Evolutionary conservation across 768 basidiomycete species (phyloP), one percentile per base, ranked within the genome.

Genomic region (Pulveroboletus sp.): DNA sequence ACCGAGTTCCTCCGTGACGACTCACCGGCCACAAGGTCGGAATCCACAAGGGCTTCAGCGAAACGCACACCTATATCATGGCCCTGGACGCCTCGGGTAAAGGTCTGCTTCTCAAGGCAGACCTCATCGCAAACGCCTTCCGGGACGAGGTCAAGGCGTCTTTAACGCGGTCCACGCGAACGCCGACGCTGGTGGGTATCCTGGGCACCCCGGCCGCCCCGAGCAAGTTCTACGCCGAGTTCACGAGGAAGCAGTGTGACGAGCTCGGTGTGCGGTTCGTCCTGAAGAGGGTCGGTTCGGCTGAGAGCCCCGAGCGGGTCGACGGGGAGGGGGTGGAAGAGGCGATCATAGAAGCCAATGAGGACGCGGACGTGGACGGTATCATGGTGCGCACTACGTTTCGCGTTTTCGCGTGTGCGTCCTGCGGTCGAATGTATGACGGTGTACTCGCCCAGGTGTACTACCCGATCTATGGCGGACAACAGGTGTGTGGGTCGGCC

Each of bases 281-380:
- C 44, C 74, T 99, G 51, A 83, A 81, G 59, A 73, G 71, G 52
- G 83, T 84, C 5, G 69, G 76, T 21, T 75, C 76, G 21, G 73
- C 71, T 3, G 75, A 77, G 64, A 56, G 66, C 63, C 18, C 57
- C 50, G 72, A 71, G 21, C 49, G 49, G 14, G 80, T 74, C 0
- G 87, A 89, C 39, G 90, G 90, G 0, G 91, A 93, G 28, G 93
- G 90, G 10, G 93, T 93, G 8, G 96, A 99, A 67, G 90, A 95
- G 67, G 94, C 89, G 8, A 95, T 98, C 57, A 85, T 97, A 30
- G 89, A 93, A 61, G 93, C 94, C 8, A 99, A 99, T 63, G 87
- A 88, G 54, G 93, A 98, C 62, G 72, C 74, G 12, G 75, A 73
- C 48, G 81, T 95, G 9, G 82, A 95, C 69, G 95, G 95, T 8